phyloP scores from a whole-genome alignment of 176 grass and related monocot species.

The Triticum monococcum region DNA sequence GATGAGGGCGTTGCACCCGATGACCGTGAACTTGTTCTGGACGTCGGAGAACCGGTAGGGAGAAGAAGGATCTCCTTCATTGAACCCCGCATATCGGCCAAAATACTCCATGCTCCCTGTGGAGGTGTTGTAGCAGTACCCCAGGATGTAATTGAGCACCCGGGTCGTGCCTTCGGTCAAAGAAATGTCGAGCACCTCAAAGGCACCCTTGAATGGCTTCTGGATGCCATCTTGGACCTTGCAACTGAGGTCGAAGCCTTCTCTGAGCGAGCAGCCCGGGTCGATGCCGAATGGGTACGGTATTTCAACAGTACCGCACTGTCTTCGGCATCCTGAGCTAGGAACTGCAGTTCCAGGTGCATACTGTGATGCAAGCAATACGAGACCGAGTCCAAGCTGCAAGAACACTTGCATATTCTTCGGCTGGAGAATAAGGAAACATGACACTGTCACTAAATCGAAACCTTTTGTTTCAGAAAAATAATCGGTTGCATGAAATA shows the following conservation, averaged over 20 bases:
- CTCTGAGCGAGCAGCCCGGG: not conserved
- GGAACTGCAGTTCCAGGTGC: not conserved
- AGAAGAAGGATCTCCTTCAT: not conserved
- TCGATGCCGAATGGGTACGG: slow-evolving; percentile 53
- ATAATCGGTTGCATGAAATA: not conserved
- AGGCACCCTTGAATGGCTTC: not conserved
- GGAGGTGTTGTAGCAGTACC: slow-evolving; percentile 3
- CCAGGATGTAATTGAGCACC: not conserved
- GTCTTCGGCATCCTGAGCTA: not conserved
- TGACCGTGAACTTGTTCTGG: slow-evolving; percentile 47
- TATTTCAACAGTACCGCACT: slow-evolving; percentile 36
- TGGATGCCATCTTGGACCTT: not conserved
- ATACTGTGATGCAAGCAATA: not conserved
- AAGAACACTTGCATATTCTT: not conserved
- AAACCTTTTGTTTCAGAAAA: not conserved
- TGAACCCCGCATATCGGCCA: rapidly evolving
- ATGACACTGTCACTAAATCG: not conserved
- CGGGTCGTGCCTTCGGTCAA: not conserved
- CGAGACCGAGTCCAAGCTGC: not conserved
- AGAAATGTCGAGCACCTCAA: slow-evolving; percentile 18
- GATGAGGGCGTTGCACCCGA: slow-evolving; percentile 35
- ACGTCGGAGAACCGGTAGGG: slow-evolving; percentile 24
- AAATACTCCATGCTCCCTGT: not conserved
- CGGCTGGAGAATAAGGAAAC: not conserved
- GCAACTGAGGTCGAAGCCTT: slow-evolving; percentile 10